Evolutionary conservation across 805 yeast species (phyloP).

Genomic region (Sugiyamaella americana): DNA sequence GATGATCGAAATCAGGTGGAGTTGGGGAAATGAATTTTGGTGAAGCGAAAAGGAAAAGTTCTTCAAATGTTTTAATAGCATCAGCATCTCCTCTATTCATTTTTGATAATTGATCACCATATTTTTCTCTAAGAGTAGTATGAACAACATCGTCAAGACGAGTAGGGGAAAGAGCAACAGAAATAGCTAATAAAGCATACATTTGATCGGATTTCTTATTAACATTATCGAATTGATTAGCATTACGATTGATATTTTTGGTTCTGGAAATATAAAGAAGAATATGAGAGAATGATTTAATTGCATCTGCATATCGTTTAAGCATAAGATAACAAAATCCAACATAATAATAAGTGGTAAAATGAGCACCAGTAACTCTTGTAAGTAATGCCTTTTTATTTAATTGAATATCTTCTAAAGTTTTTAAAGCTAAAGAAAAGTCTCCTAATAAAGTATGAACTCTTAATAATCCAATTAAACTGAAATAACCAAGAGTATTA

Average conservation of each 20-base stretch:
- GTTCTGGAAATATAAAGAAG: constrained; percentile 43
- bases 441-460: constrained; percentile 47
- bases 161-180: constrained; percentile 42
- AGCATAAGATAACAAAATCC: constrained; percentile 48
- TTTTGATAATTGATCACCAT: constrained; percentile 40
- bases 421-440: constrained; percentile 43
- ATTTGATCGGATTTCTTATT: constrained; percentile 46
- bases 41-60: constrained; percentile 41
- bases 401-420: constrained; percentile 43
- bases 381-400: constrained; percentile 44
- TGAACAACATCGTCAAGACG: constrained; percentile 42
- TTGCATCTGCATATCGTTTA: constrained; percentile 45
- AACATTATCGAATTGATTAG: constrained; percentile 42
- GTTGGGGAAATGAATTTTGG: constrained; percentile 44
- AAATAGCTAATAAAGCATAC: constrained; percentile 44
- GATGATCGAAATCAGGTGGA: constrained; percentile 20
- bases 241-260: constrained; percentile 37
- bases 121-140: constrained; percentile 41
- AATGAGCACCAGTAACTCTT: constrained; percentile 44
- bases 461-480: constrained; percentile 43
- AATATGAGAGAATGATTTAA: constrained; percentile 44
- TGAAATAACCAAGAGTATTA: constrained; percentile 44
- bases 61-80: constrained; percentile 39
- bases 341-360: constrained; percentile 46
- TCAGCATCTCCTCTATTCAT: constrained; percentile 41